Base-by-base conservation (phyloP, 805 yeast genomes). In the Metschnikowia noctiluminum region DNA sequence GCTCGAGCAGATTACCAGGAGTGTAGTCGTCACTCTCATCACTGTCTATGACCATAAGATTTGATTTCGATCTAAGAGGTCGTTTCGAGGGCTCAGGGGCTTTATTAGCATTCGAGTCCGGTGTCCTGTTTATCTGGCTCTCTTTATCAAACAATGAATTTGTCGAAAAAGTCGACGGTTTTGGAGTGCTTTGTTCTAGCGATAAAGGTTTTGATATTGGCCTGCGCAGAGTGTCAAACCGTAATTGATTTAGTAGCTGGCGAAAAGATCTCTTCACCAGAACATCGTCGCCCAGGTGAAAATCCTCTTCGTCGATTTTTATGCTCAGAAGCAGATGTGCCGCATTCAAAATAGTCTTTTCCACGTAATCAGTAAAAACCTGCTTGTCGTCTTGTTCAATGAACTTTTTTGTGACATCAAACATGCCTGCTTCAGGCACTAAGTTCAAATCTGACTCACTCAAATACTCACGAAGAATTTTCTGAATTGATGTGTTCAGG, bases 361-460 rank as follows among this genome's bases (percentile, higher is more conserved):
- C 79, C 26, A 87, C 77, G 56, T 80, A 85, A n/a, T 75, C 78
- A 38, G 79, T 81, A 43, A 92, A 68, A 0, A 91, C 82, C 34
- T 73, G 69, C 60, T 85, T 87, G 62, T 91, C 96, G 51, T 90
- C 97, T 55, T 87, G 89, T 39, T 85, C 89, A 4, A 94, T 83
- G 62, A 82, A 86, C 48, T 76, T 77, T 45, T 79, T 77, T 1
- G 94, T 79, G 0, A 95, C 92, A 32, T 82, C 80, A 42, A 81
- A 81, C 63, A 91, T 76, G 0, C 94, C 95, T 10, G 71, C 65
- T 54, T 87, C 92, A 0, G 89, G 87, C n/a, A 92, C 65, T 39
- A 92, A 66, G 3, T 83, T 74, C 39, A 92, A 69, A 46, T 82
- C 79, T 46, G 87, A 79, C 38, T 83, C 83, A 35, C 76, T 71